Conservation (phyloP, 2,329 filamentous ascomycete species). For the Claviceps citrina region DNA sequence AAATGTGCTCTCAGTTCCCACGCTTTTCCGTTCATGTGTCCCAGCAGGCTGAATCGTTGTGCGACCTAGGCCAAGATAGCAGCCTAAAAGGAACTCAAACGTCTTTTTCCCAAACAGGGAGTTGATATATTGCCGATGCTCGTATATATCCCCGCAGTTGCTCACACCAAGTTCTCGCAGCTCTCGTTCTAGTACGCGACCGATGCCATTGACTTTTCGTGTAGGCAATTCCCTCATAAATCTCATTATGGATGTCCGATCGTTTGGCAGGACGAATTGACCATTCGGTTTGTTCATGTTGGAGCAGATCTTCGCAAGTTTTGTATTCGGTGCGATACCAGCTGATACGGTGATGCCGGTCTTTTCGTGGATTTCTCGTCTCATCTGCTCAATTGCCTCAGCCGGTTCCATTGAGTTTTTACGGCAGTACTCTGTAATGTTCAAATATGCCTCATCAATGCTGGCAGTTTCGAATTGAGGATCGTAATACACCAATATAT, state of each 20-base stretch:
- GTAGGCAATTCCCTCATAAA: conserved; percentile 78
- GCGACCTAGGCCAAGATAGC: conserved; percentile 72
- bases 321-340: conserved; percentile 84
- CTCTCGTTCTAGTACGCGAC: conserved; percentile 82
- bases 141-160: conserved; percentile 77
- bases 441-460: conserved; percentile 92
- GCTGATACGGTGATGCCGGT: conserved; percentile 82
- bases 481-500: conserved; percentile 75
- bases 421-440: conserved; percentile 74
- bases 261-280: conserved; percentile 61
- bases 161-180: conserved; percentile 75
- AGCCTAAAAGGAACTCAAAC: conserved; percentile 70
- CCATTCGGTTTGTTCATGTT: conserved; percentile 96
- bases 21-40: conserved; percentile 80
- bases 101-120: conserved; percentile 84
- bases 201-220: conserved; percentile 89
- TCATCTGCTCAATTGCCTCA: conserved; percentile 62
- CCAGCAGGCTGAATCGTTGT: conserved; percentile 76
- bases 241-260: conserved; percentile 58
- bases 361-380: conserved; percentile 57
- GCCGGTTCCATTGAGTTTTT: conserved; percentile 53
- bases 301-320: conserved; percentile 86
- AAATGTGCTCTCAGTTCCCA: conserved; percentile 89
- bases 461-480: conserved; percentile 82
- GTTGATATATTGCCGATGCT: conserved; percentile 54